Percentiles rank a stretch among this genome's conserved stretches.
These are phyloP conservation scores for Harrya chromipes DNA, from an alignment of 768 basidiomycete species.

Conservation along the genomic window DNA sequence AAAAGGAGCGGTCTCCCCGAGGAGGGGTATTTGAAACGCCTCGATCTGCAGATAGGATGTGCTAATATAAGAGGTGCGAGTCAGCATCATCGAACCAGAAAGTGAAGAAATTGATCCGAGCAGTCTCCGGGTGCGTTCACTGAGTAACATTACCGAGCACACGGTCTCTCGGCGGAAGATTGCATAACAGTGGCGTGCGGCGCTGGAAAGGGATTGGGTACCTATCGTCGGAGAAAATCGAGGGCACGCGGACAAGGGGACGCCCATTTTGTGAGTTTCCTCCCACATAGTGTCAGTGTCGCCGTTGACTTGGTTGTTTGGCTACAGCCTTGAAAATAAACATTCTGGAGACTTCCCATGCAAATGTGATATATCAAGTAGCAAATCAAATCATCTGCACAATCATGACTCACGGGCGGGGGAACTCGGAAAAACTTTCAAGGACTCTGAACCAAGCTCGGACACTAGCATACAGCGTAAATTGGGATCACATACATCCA, in stretches of 20 bases:
- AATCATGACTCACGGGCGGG: constrained; percentile 13
- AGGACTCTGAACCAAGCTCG: background rate
- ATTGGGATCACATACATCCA: constrained; percentile 11
- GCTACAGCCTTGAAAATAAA: constrained; percentile 17
- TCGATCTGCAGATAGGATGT: background rate
- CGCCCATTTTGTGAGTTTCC: background rate
- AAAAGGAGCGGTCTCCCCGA: background rate
- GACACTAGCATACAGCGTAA: background rate
- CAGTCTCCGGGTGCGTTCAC: background rate
- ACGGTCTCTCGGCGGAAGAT: background rate
- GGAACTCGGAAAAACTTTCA: background rate
- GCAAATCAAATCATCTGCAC: constrained; percentile 8
- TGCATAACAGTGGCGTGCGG: background rate
- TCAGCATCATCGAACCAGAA: background rate
- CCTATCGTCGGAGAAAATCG: background rate
- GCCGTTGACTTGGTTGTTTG: constrained; percentile 7
- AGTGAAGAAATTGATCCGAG: constrained; percentile 6
- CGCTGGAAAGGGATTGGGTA: background rate
- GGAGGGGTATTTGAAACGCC: background rate
- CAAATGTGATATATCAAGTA: background rate
- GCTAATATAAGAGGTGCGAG: constrained; percentile 15
- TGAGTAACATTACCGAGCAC: no score
- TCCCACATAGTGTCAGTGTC: constrained; percentile 1
- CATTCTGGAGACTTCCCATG: background rate
- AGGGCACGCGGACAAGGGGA: background rate